Evolutionary conservation across 345 rosid species (phyloP).

Genomic region (Lumnitzera racemosa): DNA sequence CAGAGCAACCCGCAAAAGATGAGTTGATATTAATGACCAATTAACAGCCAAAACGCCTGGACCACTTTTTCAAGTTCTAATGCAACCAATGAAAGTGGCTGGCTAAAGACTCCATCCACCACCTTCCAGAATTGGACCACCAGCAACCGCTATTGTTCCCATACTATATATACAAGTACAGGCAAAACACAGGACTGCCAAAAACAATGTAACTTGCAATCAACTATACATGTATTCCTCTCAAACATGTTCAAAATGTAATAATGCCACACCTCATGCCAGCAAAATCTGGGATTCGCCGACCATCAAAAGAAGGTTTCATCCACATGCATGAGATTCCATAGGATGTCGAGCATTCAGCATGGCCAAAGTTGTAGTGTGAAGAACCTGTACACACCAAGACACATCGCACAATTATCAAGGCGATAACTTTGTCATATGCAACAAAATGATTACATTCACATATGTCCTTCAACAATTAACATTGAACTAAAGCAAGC

Average conservation of each 20-base stretch:
- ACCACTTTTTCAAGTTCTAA: too few species aligned
- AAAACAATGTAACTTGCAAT: neutral
- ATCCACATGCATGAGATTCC: constrained; percentile 35
- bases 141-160: too few species aligned
- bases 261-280: constrained; percentile 34
- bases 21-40: too few species aligned
- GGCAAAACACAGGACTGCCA: neutral
- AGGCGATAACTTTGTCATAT: neutral
- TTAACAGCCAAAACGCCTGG: too few species aligned
- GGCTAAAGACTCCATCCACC: too few species aligned
- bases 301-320: constrained; percentile 43
- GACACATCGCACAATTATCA: neutral
- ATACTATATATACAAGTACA: neutral
- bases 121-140: too few species aligned
- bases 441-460: neutral
- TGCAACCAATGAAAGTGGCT: too few species aligned
- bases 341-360: constrained; percentile 60
- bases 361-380: constrained; percentile 44
- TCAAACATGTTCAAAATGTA: neutral
- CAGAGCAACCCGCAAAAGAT: too few species aligned
- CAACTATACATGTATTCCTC: neutral
- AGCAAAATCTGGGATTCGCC: constrained; percentile 33
- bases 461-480: too few species aligned
- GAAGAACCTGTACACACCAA: constrained; percentile 45
- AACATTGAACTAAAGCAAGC: too few species aligned